Percentiles rank a stretch among this genome's conserved stretches.
Evolutionary conservation across 768 basidiomycete species (phyloP).

Genomic region (Boletus bicolor): DNA sequence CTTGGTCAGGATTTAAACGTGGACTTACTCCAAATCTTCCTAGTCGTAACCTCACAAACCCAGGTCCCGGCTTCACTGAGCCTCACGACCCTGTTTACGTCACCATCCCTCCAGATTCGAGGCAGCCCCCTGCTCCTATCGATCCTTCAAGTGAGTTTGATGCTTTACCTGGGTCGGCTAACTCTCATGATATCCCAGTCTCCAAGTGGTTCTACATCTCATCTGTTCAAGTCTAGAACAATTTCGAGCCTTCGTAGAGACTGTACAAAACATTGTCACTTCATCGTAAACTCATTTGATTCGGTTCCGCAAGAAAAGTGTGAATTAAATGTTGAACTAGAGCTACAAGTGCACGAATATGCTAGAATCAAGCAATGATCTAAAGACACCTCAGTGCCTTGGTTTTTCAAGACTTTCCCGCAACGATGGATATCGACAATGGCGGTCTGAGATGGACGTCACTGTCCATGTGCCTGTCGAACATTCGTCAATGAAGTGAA

Average conservation of each 20-base stretch:
- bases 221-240: conserved; percentile 68
- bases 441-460: conserved; percentile 85
- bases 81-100: conserved; percentile 63
- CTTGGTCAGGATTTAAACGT: background rate
- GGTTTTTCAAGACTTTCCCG: conserved; percentile 46
- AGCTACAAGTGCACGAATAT: conserved; percentile 27
- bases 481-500: conserved; percentile 1
- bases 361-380: conserved; percentile 11
- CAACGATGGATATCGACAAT: conserved; percentile 83
- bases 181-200: conserved; percentile 42
- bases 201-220: conserved; percentile 96
- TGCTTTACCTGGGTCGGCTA: background rate
- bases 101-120: conserved; percentile 70
- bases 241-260: background rate
- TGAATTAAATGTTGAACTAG: conserved; percentile 14
- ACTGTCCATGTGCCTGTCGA: conserved; percentile 83
- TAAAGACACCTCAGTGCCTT: conserved; percentile 17
- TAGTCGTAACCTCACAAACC: conserved; percentile 79
- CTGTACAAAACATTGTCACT: background rate
- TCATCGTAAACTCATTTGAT: conserved; percentile 3
- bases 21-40: conserved; percentile 4
- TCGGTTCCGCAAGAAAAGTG: background rate
- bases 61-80: conserved; percentile 63
- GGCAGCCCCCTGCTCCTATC: conserved; percentile 81
- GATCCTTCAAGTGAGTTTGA: conserved; percentile 77